Evolutionary conservation across 2,329 filamentous ascomycete genomes (phyloP).

Genomic region (Colletotrichum cereale): DNA sequence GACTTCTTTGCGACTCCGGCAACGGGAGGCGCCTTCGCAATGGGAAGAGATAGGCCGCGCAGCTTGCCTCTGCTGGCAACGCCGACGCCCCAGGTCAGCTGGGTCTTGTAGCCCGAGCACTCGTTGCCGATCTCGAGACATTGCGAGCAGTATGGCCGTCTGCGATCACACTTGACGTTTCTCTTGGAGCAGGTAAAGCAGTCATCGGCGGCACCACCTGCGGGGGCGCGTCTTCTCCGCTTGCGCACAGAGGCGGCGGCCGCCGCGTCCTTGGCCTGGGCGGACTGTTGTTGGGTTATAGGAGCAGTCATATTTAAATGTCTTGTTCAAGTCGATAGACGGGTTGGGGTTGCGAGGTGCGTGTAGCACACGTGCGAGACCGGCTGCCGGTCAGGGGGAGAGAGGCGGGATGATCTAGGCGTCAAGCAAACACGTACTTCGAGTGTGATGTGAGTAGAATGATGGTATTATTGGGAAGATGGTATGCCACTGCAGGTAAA

Average conservation of each 20-base stretch:
- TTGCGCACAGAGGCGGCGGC: constrained; percentile 69
- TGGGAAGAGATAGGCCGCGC: constrained; percentile 83
- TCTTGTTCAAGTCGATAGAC: constrained; percentile 11
- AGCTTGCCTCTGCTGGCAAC: constrained; percentile 97
- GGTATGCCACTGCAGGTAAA: constrained; percentile 17
- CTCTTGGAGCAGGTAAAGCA: constrained; percentile 94
- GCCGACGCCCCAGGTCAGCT: constrained; percentile 95
- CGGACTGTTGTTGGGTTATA: constrained; percentile 41
- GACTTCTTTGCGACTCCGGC: constrained; percentile 63
- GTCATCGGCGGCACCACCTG: constrained; percentile 91
- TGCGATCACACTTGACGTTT: constrained; percentile 87
- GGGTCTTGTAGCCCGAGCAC: constrained; percentile 96
- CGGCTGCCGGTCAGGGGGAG: constrained; percentile 16
- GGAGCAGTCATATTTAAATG: constrained; percentile 41
- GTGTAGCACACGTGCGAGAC: constrained; percentile 26
- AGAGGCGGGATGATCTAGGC: background rate
- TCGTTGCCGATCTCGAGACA: constrained; percentile 93
- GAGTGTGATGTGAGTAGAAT: constrained; percentile 28
- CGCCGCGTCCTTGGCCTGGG: constrained; percentile 61
- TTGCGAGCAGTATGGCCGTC: constrained; percentile 93
- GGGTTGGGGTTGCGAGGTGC: constrained; percentile 10
- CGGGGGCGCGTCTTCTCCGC: constrained; percentile 87
- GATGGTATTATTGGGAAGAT: constrained; percentile 17
- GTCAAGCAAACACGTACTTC: constrained; percentile 14
- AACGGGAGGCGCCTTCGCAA: constrained; percentile 71